Evolutionary conservation across 441 rosid genomes (phyloP).

Genomic region (Erodium chrysanthum): DNA sequence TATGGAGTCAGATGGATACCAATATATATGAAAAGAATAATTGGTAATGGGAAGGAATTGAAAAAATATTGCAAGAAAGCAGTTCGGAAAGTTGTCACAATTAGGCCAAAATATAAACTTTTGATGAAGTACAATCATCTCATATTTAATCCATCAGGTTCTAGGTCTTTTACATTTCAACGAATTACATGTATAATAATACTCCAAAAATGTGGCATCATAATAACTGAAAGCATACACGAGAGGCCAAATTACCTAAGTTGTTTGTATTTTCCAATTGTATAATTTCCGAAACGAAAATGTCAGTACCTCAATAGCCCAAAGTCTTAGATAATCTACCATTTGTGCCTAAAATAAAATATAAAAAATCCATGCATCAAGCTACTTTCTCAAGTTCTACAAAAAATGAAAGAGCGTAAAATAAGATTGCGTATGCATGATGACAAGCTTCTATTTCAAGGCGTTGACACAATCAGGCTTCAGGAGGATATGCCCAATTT

Average conservation of each 20-base stretch:
- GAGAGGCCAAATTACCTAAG: not conserved
- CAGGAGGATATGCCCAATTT: constrained; percentile 17
- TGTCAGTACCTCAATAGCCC: not conserved
- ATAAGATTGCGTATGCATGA: not conserved
- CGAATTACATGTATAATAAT: not conserved
- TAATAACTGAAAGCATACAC: not conserved
- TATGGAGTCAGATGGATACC: constrained; percentile 46
- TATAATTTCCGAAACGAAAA: not conserved
- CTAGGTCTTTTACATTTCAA: not conserved
- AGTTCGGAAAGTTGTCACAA: not conserved
- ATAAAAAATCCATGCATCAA: too few species aligned
- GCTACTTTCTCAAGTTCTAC: too few species aligned
- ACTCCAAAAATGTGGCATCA: not conserved
- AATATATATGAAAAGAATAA: constrained; percentile 9
- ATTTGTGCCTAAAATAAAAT: too few species aligned
- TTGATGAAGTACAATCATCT: not conserved
- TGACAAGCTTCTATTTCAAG: constrained; percentile 3
- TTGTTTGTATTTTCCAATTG: not conserved
- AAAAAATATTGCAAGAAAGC: not conserved
- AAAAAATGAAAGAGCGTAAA: not conserved
- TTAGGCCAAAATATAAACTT: not conserved
- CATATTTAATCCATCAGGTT: not conserved
- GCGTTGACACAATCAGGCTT: constrained; percentile 5
- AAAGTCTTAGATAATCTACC: not conserved
- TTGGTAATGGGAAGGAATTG: not conserved